These are phyloP conservation scores for Zygoascus bituminiphila DNA, from an alignment of 805 yeast genomes.

Conservation along the genomic window DNA sequence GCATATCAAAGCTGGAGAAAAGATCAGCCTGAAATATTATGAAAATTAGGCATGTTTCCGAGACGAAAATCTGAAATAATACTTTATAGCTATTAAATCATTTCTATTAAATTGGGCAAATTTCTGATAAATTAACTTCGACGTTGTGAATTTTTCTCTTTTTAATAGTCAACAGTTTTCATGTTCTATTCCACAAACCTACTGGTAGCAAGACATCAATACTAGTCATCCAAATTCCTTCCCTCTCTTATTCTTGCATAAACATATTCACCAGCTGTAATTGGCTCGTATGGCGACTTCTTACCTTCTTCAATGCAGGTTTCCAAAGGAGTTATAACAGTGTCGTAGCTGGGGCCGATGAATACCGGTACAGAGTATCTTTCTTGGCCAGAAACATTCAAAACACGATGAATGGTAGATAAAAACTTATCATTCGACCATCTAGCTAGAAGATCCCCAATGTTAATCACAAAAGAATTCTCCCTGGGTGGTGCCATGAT, in stretches of 20 bases:
- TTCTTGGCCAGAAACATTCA: conserved; percentile 23
- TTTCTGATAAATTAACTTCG: too few relatives aligned
- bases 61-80: too few relatives aligned
- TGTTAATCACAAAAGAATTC: conserved; percentile 32
- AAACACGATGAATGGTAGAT: conserved; percentile 36
- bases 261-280: conserved; percentile 30
- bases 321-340: background rate
- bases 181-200: too few relatives aligned
- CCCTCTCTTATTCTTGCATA: conserved; percentile 1
- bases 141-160: too few relatives aligned
- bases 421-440: conserved; percentile 33
- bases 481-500: conserved; percentile 31
- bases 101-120: too few relatives aligned
- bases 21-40: conserved; percentile 14
- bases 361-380: conserved; percentile 30
- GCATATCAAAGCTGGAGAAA: conserved; percentile 12
- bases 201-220: too few relatives aligned
- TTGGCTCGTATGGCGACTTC: background rate
- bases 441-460: conserved; percentile 34
- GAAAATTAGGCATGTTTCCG: background rate
- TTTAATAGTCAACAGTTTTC: too few relatives aligned
- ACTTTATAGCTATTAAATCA: too few relatives aligned
- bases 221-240: background rate
- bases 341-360: conserved; percentile 16
- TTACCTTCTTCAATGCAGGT: background rate